Conservation (phyloP, 768 basidiomycete species). For the Termitomyces sp. region DNA sequence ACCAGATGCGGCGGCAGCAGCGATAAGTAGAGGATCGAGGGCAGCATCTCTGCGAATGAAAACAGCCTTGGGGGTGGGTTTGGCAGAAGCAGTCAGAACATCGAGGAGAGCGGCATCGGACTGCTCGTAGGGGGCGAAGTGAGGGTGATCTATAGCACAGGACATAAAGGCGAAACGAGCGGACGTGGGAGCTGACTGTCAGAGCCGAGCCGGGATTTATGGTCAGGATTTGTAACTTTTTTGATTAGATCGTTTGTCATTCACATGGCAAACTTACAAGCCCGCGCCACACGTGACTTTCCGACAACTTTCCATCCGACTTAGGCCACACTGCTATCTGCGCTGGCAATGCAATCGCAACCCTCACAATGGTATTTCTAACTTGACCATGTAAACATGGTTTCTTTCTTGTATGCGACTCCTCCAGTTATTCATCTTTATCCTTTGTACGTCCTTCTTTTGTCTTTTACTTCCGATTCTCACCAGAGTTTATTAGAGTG, state of each 20-base stretch:
- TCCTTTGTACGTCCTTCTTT: conserved; percentile 3
- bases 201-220: conserved; percentile 8
- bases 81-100: conserved; percentile 50
- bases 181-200: background rate
- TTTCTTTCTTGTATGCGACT: background rate
- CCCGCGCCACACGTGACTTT: background rate
- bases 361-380: background rate
- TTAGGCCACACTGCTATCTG: background rate
- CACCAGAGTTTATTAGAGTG: conserved; percentile 3
- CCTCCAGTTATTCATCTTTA: conserved; percentile 1
- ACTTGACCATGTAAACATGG: background rate
- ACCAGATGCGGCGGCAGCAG: conserved; percentile 67
- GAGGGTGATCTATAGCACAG: conserved; percentile 12
- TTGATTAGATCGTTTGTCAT: conserved; percentile 6
- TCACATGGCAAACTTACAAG: conserved; percentile 1
- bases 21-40: conserved; percentile 75
- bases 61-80: conserved; percentile 27
- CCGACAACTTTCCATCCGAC: background rate
- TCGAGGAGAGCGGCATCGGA: conserved; percentile 64
- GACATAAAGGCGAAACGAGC: conserved; percentile 12
- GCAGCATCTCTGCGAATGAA: conserved; percentile 64
- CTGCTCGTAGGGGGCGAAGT: conserved; percentile 16
- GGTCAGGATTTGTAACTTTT: background rate
- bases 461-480: background rate
- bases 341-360: background rate